phyloP scores from a whole-genome alignment of 768 basidiomycete genomes.

The Mycena leptocephala region DNA sequence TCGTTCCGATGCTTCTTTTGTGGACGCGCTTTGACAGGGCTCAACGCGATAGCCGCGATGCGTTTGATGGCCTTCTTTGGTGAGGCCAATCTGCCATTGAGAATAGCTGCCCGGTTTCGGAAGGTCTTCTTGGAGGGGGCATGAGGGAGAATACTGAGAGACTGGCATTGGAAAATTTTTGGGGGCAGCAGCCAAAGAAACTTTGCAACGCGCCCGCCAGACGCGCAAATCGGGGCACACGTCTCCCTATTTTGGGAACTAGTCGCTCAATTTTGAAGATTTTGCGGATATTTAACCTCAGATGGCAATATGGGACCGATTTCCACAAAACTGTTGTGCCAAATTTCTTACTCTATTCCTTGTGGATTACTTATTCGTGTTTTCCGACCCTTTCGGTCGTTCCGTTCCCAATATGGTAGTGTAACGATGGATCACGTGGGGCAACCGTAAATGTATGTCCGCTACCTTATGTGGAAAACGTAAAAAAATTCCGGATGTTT shows the following conservation, averaged over 20 bases:
- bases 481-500: too few relatives aligned
- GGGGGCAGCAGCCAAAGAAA: constrained; percentile 7
- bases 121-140: too few relatives aligned
- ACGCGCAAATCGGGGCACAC: neutral
- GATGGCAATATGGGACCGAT: neutral
- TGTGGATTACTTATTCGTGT: neutral
- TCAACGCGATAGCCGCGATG: too few relatives aligned
- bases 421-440: constrained; percentile 11
- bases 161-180: constrained; percentile 7
- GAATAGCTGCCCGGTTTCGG: too few relatives aligned
- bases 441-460: constrained; percentile 9
- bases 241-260: constrained; percentile 8
- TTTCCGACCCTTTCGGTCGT: neutral
- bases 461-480: too few relatives aligned
- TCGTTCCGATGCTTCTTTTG: too few relatives aligned
- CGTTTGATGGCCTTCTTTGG: too few relatives aligned
- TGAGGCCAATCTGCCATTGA: too few relatives aligned
- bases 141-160: too few relatives aligned
- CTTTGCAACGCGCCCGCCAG: constrained; percentile 8
- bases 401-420: neutral
- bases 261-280: neutral
- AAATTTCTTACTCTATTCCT: neutral
- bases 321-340: constrained; percentile 3
- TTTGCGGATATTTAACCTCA: neutral
- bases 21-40: too few relatives aligned